These are phyloP conservation scores for Alternaria hordeiaustralica DNA, from an alignment of 2,329 filamentous ascomycete genomes.

Conservation along the genomic window DNA sequence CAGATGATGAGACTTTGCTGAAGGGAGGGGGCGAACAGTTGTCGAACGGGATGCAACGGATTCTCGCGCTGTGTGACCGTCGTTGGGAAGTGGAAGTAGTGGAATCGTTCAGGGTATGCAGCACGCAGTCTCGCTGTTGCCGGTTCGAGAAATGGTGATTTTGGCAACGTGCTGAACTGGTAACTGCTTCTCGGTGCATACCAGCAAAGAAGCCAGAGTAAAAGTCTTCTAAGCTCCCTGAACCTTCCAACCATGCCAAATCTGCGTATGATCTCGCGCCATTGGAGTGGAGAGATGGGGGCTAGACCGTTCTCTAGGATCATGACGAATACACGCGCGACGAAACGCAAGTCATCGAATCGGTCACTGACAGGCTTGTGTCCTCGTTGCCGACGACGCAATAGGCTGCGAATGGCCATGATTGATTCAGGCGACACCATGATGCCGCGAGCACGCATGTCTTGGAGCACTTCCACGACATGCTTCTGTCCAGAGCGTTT, in stretches of 20 bases:
- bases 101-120: slow-evolving; percentile 14
- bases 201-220: slow-evolving; percentile 58
- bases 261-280: slow-evolving; percentile 66
- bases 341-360: slow-evolving; percentile 52
- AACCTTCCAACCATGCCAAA: slow-evolving; percentile 64
- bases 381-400: slow-evolving; percentile 49
- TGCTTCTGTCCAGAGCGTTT: slow-evolving; percentile 30
- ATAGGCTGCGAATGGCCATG: slow-evolving; percentile 49
- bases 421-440: slow-evolving; percentile 52
- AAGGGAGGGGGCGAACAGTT: slow-evolving; percentile 32
- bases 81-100: slow-evolving; percentile 26
- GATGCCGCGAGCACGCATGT: slow-evolving; percentile 57
- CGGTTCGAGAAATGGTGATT: slow-evolving; percentile 28
- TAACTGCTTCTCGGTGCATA: slow-evolving; percentile 37
- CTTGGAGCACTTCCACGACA: slow-evolving; percentile 50
- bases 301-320: slow-evolving; percentile 54
- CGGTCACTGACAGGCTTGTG: slow-evolving; percentile 39
- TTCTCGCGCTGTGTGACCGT: slow-evolving; percentile 10
- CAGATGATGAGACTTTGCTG: slow-evolving; percentile 43
- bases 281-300: slow-evolving; percentile 53
- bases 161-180: slow-evolving; percentile 28
- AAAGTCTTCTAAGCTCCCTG: slow-evolving; percentile 59
- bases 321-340: slow-evolving; percentile 57
- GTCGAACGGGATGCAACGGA: slow-evolving; percentile 33
- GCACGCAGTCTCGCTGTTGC: slow-evolving; percentile 26